Evolutionary conservation across 129 eudicot species (phyloP).

Genomic region (Oenanthe sinensis): DNA sequence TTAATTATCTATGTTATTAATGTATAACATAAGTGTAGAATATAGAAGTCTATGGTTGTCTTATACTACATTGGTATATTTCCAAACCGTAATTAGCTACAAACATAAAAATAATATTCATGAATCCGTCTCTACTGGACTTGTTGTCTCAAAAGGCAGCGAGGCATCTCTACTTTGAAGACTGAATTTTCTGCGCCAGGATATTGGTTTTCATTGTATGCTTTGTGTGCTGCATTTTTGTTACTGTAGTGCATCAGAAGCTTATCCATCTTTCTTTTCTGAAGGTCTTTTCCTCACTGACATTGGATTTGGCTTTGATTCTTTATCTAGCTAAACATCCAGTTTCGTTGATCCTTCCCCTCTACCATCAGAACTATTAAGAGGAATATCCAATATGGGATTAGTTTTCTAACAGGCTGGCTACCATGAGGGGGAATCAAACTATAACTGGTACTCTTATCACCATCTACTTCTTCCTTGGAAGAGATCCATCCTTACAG

Average conservation of each 20-base stretch:
- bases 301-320: slow-evolving; percentile 23
- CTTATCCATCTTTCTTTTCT: slow-evolving; percentile 38
- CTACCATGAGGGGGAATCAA: slow-evolving; percentile 54
- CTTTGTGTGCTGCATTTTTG: slow-evolving; percentile 20
- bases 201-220: slow-evolving; percentile 15
- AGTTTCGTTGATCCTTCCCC: slow-evolving; percentile 7
- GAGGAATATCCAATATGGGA: slow-evolving; percentile 1
- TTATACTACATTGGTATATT: no score
- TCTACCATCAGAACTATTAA: background rate
- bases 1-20: no score
- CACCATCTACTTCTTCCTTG: slow-evolving; percentile 13
- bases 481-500: background rate
- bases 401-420: slow-evolving; percentile 14
- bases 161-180: slow-evolving; percentile 30
- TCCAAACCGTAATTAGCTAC: no score
- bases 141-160: slow-evolving; percentile 30
- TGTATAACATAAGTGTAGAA: no score
- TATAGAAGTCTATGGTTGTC: no score
- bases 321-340: slow-evolving; percentile 3
- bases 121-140: slow-evolving; percentile 13
- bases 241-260: slow-evolving; percentile 41
- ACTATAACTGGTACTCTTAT: slow-evolving; percentile 25
- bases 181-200: slow-evolving; percentile 9
- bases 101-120: no score
- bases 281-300: slow-evolving; percentile 46